Percentiles rank a stretch among this genome's conserved stretches.
Conservation (phyloP, 208 protist species). For the Acanthamoeba healyi region DNA sequence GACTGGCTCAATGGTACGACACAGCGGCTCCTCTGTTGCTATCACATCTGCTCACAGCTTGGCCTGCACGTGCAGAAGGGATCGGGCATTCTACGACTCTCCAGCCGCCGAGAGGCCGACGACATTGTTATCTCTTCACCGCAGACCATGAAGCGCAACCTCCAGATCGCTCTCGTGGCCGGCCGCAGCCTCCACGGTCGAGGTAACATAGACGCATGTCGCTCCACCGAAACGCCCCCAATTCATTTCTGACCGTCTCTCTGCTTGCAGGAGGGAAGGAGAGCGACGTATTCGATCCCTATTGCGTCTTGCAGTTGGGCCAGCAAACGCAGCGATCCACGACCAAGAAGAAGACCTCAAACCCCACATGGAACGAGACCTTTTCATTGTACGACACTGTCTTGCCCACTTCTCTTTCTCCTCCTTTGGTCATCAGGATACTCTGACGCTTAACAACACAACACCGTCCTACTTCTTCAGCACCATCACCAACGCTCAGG, state of each 20-base stretch:
- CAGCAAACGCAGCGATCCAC: constrained; percentile 35
- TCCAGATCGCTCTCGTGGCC: constrained; percentile 13
- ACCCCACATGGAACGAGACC: constrained; percentile 37
- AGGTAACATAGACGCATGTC: too few species aligned
- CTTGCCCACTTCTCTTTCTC: neutral
- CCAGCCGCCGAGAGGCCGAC: neutral
- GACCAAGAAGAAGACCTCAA: constrained; percentile 30
- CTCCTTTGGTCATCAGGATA: neutral
- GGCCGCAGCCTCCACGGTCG: constrained; percentile 3
- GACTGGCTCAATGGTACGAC: neutral
- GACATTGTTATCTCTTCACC: constrained; percentile 67
- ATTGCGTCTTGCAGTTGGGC: constrained; percentile 47
- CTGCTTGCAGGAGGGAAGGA: neutral
- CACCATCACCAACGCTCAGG: constrained; percentile 44
- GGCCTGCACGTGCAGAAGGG: neutral
- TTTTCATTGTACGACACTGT: constrained; percentile 36
- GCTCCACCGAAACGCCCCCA: neutral
- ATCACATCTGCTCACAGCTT: neutral
- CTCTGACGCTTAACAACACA: too few species aligned
- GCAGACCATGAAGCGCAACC: constrained; percentile 18
- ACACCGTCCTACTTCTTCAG: neutral
- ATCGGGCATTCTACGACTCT: constrained; percentile 5
- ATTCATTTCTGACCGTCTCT: neutral
- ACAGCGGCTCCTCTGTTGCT: neutral
- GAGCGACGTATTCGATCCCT: neutral